phyloP scores from a whole-genome alignment of 495 filamentous ascomycete genomes.

The Gamarada debralockiae region DNA sequence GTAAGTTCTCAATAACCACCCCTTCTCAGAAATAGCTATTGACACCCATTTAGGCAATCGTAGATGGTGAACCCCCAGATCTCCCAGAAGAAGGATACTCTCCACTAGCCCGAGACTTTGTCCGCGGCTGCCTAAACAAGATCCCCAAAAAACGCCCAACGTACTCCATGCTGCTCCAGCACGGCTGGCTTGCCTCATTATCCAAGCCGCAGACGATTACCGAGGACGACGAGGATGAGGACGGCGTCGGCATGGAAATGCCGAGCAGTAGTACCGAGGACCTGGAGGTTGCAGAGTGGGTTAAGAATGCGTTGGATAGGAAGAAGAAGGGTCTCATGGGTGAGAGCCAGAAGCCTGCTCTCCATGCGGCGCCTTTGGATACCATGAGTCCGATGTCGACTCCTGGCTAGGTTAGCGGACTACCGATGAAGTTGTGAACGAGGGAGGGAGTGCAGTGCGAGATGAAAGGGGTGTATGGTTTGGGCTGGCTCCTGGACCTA shows the following conservation, averaged over 20 bases:
- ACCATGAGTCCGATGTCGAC: conserved; percentile 36
- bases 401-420: conserved; percentile 11
- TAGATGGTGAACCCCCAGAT: conserved; percentile 89
- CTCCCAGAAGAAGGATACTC: conserved; percentile 77
- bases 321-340: conserved; percentile 49
- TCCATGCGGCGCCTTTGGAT: conserved; percentile 76
- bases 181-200: conserved; percentile 80
- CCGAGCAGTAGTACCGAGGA: conserved; percentile 40
- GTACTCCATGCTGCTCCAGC: conserved; percentile 82
- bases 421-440: too few relatives aligned
- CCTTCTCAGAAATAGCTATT: conserved; percentile 2
- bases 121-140: conserved; percentile 87
- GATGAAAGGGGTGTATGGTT: too few relatives aligned
- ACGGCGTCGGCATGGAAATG: conserved; percentile 44
- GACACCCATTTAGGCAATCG: conserved; percentile 75
- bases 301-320: conserved; percentile 62
- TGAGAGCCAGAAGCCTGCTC: conserved; percentile 57
- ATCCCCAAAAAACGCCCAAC: conserved; percentile 84
- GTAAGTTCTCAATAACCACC: conserved; percentile 59
- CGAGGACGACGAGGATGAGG: conserved; percentile 62
- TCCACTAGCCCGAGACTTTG: conserved; percentile 78
- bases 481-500: too few relatives aligned
- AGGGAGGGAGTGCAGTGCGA: too few relatives aligned
- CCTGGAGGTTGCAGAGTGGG: conserved; percentile 81
- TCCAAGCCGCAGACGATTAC: conserved; percentile 79